Base-by-base conservation (phyloP, 805 yeast genomes). In the Pichia eremophila region DNA sequence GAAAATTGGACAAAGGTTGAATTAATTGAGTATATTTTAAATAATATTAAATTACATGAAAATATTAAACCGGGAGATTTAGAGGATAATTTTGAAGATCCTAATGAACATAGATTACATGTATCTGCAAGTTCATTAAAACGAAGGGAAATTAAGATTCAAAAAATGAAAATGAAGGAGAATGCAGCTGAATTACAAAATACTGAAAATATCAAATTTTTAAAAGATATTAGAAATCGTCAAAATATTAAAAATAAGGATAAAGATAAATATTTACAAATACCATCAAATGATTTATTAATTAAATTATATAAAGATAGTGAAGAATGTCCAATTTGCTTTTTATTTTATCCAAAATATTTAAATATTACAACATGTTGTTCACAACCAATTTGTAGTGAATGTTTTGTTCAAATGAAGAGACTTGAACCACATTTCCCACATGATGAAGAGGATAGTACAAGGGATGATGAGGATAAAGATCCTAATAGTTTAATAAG, bases 381-480 rank as follows among this genome's bases (percentile, higher is more conserved):
- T 63, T 76, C 77, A 44, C 98, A 91, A 63, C 90, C 95, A 2
- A 89, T 91, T 19, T 93, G 99, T 66, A 77, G 96, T 2, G 98
- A 91, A 66, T 91, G 99, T 62, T 93, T 91, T 74, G 97, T 91
- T 11, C 97, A 91, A 64, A 89, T 91, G 62, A 88, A 86, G 63
- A 75, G 99, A 45, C 68, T 81, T 34, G 95, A 87, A 11, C 98
- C 99, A 0, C 98, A 91, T 66, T 87, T 89, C 34, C 96, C 96
- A 2, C 95, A 88, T 60, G 91, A 83, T 53, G 79, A 74, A 44
- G 64, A 65, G 12, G 51, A 48, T 12, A 25, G 47, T 19, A 47
- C 50, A 4, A 51, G 59, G 28, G 59, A 60, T 3, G 48, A 46
- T 11, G 41, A 51, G 18, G 64, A 65, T 14, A 42, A 51, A 22